Evolutionary conservation across 306 rosid species (phyloP), one percentile per base, ranked within the genome.

Genomic region (Glycine soja): DNA sequence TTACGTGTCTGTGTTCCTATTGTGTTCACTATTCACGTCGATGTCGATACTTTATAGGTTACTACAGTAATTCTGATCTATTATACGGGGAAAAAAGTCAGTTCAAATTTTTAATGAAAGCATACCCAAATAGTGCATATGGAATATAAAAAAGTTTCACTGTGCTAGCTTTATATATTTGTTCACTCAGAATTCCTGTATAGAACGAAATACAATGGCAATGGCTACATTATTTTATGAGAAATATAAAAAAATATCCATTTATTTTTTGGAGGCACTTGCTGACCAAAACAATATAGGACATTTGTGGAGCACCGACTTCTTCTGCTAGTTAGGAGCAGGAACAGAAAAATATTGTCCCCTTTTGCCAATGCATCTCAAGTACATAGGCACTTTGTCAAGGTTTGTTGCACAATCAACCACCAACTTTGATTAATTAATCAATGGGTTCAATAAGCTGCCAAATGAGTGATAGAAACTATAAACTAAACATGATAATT

Each of bases 131-230:
- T 24, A 24, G 30, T 24, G 30, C 30, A 24, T 24, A 24, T 24
- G 30, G 30, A 24, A 24, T 24, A 24, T 24, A 24, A 1, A 24
- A 24, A 24, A 24, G 30, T 24, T 72, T 56, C 63, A 50, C 8
- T 63, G 56, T 30, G 24, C 58, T 24, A n/a, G 13, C 14, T 42
- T 46, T 42, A 42, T 24, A 24, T 42, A 7, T 19, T 70, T 47
- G 14, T 32, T 16, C 11, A 32, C 19, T 38, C 19, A 62, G 56
- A 10, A 32, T 47, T 70, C 18, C 66, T 15, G 7, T 42, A 10
- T 58, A 7, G 36, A 72, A 13, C 10, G 0, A 57, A 58, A 43
- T 75, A 75, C 80, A 75, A 59, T 24, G 46, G n/a, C 80, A 75
- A 59, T 24, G 46, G n/a, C 58, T 59, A 24, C 70, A 58, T 59